Base-by-base conservation (phyloP, 2,329 filamentous ascomycete species). In the Elsinoe perseae region DNA sequence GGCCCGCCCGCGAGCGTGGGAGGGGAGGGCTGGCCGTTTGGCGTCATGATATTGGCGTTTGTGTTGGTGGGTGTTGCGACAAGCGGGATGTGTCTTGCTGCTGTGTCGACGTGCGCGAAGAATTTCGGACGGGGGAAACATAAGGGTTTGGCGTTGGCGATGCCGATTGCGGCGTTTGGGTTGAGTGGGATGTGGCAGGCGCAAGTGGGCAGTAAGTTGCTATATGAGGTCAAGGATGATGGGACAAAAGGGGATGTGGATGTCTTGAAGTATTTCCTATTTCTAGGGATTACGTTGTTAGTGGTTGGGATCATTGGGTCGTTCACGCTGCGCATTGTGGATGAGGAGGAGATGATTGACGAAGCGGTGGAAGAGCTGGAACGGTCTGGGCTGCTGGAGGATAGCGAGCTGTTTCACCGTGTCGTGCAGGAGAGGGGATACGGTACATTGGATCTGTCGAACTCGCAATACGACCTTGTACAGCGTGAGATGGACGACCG, bases 21-120 rank as follows among this genome's bases (percentile, higher is more conserved):
- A 43, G 76, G 74, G 52, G 62, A 75, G 32, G 80, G 81, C 18
- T 87, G 83, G 80, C 85, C 89, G 0, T 90, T 95, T 63, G 80
- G 80, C 62, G 76, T 87, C 63, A 95, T 98, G 92, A 75, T 96
- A 4, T 68, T 89, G 56, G 85, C 90, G 0, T 98, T 97, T 69
- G 78, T 91, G 46, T 80, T 81, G 53, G 83, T 98, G 57, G 93
- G 93, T 1, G 80, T 85, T 60, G 92, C 83, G 4, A 96, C 92
- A 0, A 88, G 87, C 61, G 83, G 82, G 69, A 90, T 97, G 83
- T 98, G 97, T 70, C 78, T 97, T 56, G 81, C 85, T 52, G 86
- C 89, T 1, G 86, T 98, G n/a, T 92, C 92, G 5, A 95, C 92
- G 0, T 95, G 90, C 67, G 93, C 93, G 32, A 98, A 98, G 82